Evolutionary conservation across 2,329 filamentous ascomycete genomes (phyloP).

Genomic region (Davidsoniella neocaledoniae): DNA sequence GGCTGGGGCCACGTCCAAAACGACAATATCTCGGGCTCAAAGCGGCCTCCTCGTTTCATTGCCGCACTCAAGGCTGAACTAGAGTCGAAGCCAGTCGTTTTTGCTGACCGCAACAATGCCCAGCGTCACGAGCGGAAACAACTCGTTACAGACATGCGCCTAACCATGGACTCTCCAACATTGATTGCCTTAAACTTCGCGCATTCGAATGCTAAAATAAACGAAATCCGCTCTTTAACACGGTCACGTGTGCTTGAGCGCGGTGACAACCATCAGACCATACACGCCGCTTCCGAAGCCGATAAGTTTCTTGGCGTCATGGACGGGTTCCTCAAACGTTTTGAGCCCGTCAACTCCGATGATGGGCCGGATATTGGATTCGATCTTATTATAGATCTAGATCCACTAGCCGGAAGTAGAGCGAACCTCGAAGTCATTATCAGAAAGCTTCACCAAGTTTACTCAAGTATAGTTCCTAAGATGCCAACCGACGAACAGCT

Average conservation of each 20-base stretch:
- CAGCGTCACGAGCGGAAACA: slow-evolving; percentile 76
- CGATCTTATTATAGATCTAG: slow-evolving; percentile 68
- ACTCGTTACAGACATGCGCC: slow-evolving; percentile 61
- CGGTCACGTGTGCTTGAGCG: slow-evolving; percentile 63
- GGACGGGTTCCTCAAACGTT: slow-evolving; percentile 80
- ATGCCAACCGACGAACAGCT: slow-evolving; percentile 59
- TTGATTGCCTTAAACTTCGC: slow-evolving; percentile 81
- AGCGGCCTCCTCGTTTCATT: slow-evolving; percentile 55
- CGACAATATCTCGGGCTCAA: slow-evolving; percentile 76
- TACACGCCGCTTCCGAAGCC: slow-evolving; percentile 61
- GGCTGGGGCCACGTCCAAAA: slow-evolving; percentile 91
- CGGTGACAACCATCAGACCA: slow-evolving; percentile 95
- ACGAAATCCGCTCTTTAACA: slow-evolving; percentile 58
- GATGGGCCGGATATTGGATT: slow-evolving; percentile 64
- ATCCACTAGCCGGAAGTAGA: slow-evolving; percentile 60
- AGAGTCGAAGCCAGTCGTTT: slow-evolving; percentile 50
- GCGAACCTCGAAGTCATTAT: slow-evolving; percentile 73
- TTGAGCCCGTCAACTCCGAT: slow-evolving; percentile 57
- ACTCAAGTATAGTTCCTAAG: slow-evolving; percentile 56
- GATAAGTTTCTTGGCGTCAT: slow-evolving; percentile 76
- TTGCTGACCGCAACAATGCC: slow-evolving; percentile 91
- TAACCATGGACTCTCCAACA: slow-evolving; percentile 43
- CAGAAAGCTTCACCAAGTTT: slow-evolving; percentile 52
- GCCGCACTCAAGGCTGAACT: slow-evolving; percentile 50
- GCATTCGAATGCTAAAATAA: slow-evolving; percentile 60